Conservation (phyloP, 23 red algal species). For the Gracilaria domingensis region DNA sequence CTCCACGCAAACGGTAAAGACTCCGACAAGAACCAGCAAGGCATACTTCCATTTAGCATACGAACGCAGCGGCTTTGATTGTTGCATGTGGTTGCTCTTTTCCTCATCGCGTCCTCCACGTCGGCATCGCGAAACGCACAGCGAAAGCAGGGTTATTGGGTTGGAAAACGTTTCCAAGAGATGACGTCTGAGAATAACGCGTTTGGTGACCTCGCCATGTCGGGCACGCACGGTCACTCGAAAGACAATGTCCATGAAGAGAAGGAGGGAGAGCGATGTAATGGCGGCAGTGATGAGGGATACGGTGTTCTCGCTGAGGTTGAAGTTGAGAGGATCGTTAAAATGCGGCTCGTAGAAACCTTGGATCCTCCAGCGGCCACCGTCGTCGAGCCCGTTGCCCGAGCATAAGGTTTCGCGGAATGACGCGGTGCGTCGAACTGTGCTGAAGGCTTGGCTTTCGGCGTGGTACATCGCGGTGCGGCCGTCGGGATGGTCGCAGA, state of each 20-base stretch:
- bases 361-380: not conserved
- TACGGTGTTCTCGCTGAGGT: not conserved
- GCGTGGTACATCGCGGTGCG: no score
- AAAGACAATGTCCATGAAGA: not conserved
- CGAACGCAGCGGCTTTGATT: no score
- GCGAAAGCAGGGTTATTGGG: not conserved
- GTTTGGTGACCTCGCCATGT: not conserved
- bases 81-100: not conserved
- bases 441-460: no score
- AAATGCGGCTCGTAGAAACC: conserved; percentile 7
- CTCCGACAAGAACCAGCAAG: not conserved
- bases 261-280: not conserved
- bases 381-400: no score
- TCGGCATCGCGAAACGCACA: not conserved
- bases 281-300: not conserved
- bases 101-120: not conserved
- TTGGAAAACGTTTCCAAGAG: not conserved
- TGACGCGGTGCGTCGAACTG: no score
- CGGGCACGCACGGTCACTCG: not conserved
- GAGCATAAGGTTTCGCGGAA: no score
- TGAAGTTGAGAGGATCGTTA: not conserved
- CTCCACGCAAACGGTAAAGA: not conserved
- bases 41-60: not conserved
- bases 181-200: not conserved
- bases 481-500: no score